phyloP scores from a whole-genome alignment of 352 stramenopile species.

The Globisporangium sylvaticum region DNA sequence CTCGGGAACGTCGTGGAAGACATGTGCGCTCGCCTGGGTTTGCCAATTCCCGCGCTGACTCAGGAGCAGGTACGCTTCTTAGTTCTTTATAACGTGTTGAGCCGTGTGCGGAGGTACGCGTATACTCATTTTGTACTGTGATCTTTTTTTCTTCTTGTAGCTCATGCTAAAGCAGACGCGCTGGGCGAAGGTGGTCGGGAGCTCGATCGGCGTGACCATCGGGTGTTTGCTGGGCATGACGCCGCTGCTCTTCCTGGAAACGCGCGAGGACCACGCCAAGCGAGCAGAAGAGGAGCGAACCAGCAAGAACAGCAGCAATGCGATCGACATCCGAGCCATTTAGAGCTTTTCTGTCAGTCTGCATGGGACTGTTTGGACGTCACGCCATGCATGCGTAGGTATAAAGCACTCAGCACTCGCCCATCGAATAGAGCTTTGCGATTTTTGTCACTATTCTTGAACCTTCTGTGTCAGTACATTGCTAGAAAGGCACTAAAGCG shows the following conservation, averaged over 20 bases:
- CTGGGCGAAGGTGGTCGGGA: slow-evolving; percentile 63
- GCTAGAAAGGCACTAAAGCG: background rate
- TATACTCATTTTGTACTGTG: background rate
- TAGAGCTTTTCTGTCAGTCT: background rate
- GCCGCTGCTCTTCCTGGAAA: slow-evolving; percentile 75
- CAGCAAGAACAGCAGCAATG: slow-evolving; percentile 1
- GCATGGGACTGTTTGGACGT: background rate
- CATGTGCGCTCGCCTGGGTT: slow-evolving; percentile 55
- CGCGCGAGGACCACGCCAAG: slow-evolving; percentile 32
- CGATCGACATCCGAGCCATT: slow-evolving; percentile 6
- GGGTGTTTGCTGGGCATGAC: slow-evolving; percentile 75
- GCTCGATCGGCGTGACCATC: slow-evolving; percentile 65
- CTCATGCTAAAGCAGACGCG: slow-evolving; percentile 62
- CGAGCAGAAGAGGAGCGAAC: slow-evolving; percentile 3
- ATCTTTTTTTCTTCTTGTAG: slow-evolving; percentile 15
- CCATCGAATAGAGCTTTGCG: background rate
- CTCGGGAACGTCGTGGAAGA: slow-evolving; percentile 83
- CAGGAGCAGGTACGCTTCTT: slow-evolving; percentile 45
- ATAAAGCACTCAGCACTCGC: background rate
- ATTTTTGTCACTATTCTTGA: slow-evolving; percentile 12
- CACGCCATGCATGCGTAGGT: background rate
- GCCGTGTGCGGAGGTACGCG: slow-evolving; percentile 5
- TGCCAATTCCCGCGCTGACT: slow-evolving; percentile 57
- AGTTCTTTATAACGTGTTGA: background rate
- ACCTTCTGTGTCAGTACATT: background rate